phyloP scores from a whole-genome alignment of 345 rosid species.

The Camelina hispida region DNA sequence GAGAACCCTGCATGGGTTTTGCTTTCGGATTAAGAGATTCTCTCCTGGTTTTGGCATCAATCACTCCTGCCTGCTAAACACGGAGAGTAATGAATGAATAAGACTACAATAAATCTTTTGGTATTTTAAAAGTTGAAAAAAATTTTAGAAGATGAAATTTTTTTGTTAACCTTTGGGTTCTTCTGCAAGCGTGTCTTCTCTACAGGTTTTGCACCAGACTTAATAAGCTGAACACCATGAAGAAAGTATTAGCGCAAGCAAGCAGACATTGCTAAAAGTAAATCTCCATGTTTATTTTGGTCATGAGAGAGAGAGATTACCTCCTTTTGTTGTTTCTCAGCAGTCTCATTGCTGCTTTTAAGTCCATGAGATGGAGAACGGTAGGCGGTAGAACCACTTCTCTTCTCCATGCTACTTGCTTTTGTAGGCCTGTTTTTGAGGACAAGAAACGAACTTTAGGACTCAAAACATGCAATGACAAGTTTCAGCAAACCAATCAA shows the following conservation, averaged over 20 bases:
- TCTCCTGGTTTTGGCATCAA: slow-evolving; percentile 30
- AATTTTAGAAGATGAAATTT: too few species aligned
- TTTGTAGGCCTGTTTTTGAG: slow-evolving; percentile 30
- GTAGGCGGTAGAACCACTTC: slow-evolving; percentile 6
- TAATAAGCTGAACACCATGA: slow-evolving; percentile 21
- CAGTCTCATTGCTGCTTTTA: slow-evolving; percentile 20
- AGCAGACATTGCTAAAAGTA: not conserved
- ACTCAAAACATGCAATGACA: slow-evolving; percentile 3
- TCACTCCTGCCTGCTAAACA: slow-evolving; percentile 38
- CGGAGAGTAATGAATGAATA: not conserved
- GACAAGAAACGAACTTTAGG: slow-evolving; percentile 15
- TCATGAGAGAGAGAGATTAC: slow-evolving; percentile 32
- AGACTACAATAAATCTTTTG: slow-evolving; percentile 20
- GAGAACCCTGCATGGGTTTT: slow-evolving; percentile 31
- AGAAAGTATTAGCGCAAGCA: slow-evolving; percentile 5
- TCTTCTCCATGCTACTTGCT: slow-evolving; percentile 37
- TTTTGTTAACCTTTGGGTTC: slow-evolving; percentile 37
- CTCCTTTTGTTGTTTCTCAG: slow-evolving; percentile 39
- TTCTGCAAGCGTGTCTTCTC: slow-evolving; percentile 37
- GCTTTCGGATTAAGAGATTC: slow-evolving; percentile 30
- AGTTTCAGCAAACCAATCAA: slow-evolving; percentile 17
- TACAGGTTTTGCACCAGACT: slow-evolving; percentile 32
- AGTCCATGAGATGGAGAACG: slow-evolving; percentile 28
- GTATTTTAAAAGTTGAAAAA: not conserved
- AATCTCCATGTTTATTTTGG: slow-evolving; percentile 3